Conservation (phyloP, 2,329 filamentous ascomycete species). For the Aspergillus ochraceus region DNA sequence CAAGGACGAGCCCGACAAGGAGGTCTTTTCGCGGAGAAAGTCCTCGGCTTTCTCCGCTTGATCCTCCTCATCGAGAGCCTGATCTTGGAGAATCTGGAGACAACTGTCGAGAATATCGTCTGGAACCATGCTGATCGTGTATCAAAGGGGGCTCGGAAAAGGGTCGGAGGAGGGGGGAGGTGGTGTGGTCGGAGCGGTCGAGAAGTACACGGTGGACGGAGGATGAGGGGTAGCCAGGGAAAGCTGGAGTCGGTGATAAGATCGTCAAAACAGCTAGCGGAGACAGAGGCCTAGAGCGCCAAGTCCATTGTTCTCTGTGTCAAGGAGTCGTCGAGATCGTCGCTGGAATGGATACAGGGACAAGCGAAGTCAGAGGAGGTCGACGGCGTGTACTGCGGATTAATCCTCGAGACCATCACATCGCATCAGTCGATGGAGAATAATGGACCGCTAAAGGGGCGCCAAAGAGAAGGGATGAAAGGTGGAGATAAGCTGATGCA, state of each 20-base stretch:
- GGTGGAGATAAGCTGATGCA: constrained; percentile 20
- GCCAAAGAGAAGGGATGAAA: constrained; percentile 12
- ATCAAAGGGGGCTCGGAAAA: neutral
- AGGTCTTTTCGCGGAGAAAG: constrained; percentile 75
- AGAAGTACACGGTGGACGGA: constrained; percentile 9
- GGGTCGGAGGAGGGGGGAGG: constrained; percentile 1
- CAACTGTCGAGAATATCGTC: constrained; percentile 92
- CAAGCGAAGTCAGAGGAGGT: neutral
- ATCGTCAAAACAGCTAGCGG: neutral
- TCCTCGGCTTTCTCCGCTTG: constrained; percentile 91
- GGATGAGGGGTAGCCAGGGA: constrained; percentile 5
- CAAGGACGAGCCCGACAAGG: constrained; percentile 70
- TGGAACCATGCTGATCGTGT: constrained; percentile 69
- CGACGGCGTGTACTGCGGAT: constrained; percentile 16
- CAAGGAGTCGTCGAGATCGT: neutral
- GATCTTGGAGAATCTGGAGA: constrained; percentile 81
- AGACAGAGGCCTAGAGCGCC: constrained; percentile 9
- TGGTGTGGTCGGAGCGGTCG: constrained; percentile 9
- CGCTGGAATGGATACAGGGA: neutral
- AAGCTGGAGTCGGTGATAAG: constrained; percentile 5
- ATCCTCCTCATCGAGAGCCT: constrained; percentile 84
- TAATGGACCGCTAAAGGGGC: constrained; percentile 16
- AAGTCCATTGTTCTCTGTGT: constrained; percentile 13
- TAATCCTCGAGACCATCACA: constrained; percentile 27
- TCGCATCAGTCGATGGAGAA: constrained; percentile 26